Conservation (phyloP, 176 grass and related monocot species). For the Guadua angustifolia region DNA sequence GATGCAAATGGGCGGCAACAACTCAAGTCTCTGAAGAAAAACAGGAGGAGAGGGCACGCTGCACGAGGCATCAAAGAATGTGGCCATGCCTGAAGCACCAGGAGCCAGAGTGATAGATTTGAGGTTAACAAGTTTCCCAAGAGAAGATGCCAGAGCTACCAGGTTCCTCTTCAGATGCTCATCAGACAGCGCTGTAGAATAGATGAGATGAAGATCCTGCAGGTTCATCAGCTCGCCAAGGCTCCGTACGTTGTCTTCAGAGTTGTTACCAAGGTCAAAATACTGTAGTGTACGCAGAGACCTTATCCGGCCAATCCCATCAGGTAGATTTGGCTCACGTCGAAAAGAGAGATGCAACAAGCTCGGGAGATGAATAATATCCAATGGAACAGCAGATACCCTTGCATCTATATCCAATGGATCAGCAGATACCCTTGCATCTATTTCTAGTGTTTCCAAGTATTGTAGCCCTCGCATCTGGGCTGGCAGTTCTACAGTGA, state of each 20-base stretch:
- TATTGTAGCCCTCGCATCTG: neutral
- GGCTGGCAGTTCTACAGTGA: neutral
- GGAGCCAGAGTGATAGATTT: neutral
- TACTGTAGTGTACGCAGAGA: neutral
- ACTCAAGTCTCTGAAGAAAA: constrained; percentile 10
- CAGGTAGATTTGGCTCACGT: neutral
- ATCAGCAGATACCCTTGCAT: neutral
- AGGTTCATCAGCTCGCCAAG: neutral
- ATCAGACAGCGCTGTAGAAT: neutral
- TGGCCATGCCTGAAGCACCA: neutral
- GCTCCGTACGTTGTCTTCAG: neutral
- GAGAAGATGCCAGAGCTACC: neutral
- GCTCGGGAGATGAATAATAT: neutral
- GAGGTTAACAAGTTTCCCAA: neutral
- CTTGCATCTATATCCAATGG: neutral
- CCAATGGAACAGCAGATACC: neutral
- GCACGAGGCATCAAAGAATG: neutral
- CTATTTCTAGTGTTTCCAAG: neutral
- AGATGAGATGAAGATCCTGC: neutral
- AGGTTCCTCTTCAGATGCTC: neutral
- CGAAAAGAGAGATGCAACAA: neutral
- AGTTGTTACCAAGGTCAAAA: neutral
- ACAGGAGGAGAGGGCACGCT: neutral
- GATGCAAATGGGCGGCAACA: neutral
- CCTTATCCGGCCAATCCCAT: neutral